A percentile compares a stretch with the other conserved stretches of the same genome.
These are phyloP conservation scores for Neurospora cerealis DNA, from an alignment of 495 filamentous ascomycete genomes.

Conservation along the genomic window DNA sequence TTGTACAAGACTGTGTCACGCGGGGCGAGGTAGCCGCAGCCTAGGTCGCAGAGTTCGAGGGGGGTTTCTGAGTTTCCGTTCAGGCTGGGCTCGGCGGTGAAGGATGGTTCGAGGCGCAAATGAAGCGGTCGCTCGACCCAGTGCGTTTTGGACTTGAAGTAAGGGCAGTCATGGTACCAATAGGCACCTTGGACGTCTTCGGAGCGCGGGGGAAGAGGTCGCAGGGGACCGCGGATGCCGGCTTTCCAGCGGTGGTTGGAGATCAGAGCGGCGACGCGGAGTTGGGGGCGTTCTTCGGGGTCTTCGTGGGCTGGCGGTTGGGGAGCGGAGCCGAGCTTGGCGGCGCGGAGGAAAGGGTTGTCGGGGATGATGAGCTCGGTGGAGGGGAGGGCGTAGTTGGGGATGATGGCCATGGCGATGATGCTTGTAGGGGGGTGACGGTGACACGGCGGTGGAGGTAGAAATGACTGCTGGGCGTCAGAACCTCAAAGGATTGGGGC, in stretches of 20 bases:
- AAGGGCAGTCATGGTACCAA: background rate
- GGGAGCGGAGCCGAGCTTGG: background rate
- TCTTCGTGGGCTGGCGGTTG: background rate
- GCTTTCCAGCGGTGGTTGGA: background rate
- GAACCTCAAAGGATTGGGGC: background rate
- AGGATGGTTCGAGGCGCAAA: background rate
- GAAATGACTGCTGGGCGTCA: background rate
- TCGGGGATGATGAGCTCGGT: background rate
- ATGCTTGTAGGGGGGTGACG: background rate
- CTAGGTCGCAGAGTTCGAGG: background rate
- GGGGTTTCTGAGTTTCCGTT: background rate
- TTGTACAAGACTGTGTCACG: background rate
- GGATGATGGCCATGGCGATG: background rate
- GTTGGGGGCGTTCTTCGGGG: background rate
- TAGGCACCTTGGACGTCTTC: background rate
- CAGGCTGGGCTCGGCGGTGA: background rate
- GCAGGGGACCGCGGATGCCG: background rate
- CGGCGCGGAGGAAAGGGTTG: background rate
- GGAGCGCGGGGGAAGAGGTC: background rate
- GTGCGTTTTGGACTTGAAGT: background rate
- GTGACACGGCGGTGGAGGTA: background rate
- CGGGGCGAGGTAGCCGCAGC: background rate
- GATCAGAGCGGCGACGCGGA: background rate
- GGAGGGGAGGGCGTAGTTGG: background rate
- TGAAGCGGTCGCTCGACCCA: background rate